Conservation (phyloP, 495 filamentous ascomycete genomes). For the Aspergillus nanangensis region DNA sequence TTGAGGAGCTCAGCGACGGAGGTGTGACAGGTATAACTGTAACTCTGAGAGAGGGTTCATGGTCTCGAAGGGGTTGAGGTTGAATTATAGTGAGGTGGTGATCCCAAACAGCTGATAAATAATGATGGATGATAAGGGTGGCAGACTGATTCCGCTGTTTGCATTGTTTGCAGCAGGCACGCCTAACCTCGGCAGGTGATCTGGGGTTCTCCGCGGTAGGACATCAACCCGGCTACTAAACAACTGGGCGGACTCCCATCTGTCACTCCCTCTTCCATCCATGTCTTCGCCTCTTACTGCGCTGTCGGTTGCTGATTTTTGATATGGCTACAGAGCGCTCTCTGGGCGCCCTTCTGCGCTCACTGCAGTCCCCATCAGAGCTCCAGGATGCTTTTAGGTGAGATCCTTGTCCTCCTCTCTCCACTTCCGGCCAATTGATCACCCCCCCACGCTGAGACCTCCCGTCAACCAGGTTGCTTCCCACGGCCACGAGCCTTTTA, state of each 20-base stretch:
- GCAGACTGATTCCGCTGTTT: constrained; percentile 31
- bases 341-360: constrained; percentile 47
- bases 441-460: constrained; percentile 14
- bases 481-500: constrained; percentile 75
- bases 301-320: neutral
- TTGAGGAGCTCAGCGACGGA: no score
- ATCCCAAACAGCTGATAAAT: no score
- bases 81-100: neutral
- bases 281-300: constrained; percentile 4
- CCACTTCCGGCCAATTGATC: neutral
- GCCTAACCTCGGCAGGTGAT: constrained; percentile 38
- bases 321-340: constrained; percentile 48
- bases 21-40: no score
- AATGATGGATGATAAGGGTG: no score
- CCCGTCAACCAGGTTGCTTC: constrained; percentile 57
- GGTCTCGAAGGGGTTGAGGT: neutral
- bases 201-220: constrained; percentile 31
- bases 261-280: neutral
- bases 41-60: constrained; percentile 3
- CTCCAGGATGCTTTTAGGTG: constrained; percentile 50
- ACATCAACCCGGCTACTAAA: neutral
- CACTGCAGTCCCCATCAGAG: constrained; percentile 44
- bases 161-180: constrained; percentile 31
- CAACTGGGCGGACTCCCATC: constrained; percentile 5
- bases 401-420: constrained; percentile 25